Evolutionary conservation across 106 monocot genomes (phyloP), one percentile per base, ranked within the genome.

Genomic region (Acorus calamus): DNA sequence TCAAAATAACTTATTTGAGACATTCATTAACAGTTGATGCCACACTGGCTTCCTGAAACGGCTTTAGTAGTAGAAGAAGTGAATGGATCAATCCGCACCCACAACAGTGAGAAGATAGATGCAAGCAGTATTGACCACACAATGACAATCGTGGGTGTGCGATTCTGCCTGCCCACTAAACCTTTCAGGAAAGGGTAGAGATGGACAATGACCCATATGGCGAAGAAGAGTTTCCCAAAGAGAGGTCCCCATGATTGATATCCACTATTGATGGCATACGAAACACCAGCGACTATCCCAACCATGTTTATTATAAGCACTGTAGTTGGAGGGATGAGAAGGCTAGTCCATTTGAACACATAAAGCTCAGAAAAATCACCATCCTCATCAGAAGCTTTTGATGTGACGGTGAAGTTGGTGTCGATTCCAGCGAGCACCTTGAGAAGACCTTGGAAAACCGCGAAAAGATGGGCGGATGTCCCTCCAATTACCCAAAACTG

Each of bases 401-500:
- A 91, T n/a, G 91, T 91, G 74, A 91, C 91, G 5, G 91, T 91
- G 80, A 91, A 91, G 73, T 83, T 91, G 66, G 91, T 91, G 59
- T 91, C 91, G n/a, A 91, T 91, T 5, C 91, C 91, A 3, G 91
- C 91, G 12, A 91, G 67, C 58, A 91, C 91, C 58, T 91, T 91
- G 4, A 91, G 76, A 4, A 91, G 67, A 2, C 91, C 91, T 62
- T 91, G 91, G 71, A 91, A 91, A 6, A 91, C 91, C 0, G 91
- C 91, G 46, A 91, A 91, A 6, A 91, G 83, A 84, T 91, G 91
- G 14, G 91, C 91, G 6, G 91, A 91, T 41, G 91, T 91, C 48
- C 91, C 91, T 45, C 91, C 91, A 48, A 91, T 91, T 7, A 91
- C 91, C 91, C 91, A 91, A 66, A 91, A 91, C 60, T 91, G 91